Conservation (phyloP, 2,329 filamentous ascomycete genomes). For the Exophiala lecanii-corni region DNA sequence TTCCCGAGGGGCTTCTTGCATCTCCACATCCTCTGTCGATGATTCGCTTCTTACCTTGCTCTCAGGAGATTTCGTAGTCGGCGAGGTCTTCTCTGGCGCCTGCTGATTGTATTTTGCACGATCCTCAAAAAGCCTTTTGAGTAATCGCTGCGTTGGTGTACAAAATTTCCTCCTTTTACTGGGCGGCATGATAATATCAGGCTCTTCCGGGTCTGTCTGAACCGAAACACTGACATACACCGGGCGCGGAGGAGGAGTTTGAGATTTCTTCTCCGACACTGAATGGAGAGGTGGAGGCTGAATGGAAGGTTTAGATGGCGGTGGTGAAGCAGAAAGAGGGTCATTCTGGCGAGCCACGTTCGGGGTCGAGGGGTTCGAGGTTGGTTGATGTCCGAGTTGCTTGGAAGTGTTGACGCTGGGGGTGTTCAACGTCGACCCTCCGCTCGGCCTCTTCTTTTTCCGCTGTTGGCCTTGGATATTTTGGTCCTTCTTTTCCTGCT, state of each 20-base stretch:
- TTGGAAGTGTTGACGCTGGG: slow-evolving; percentile 37
- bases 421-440: slow-evolving; percentile 50
- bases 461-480: slow-evolving; percentile 40
- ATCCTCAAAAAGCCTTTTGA: slow-evolving; percentile 40
- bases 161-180: slow-evolving; percentile 32
- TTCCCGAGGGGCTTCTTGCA: slow-evolving; percentile 39
- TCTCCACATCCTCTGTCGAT: slow-evolving; percentile 39
- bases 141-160: slow-evolving; percentile 39
- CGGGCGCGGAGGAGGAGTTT: slow-evolving; percentile 24
- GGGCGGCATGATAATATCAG: slow-evolving; percentile 29
- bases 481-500: slow-evolving; percentile 50
- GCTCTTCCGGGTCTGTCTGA: slow-evolving; percentile 42
- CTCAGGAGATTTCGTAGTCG: slow-evolving; percentile 2
- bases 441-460: slow-evolving; percentile 55
- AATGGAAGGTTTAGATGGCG: slow-evolving; percentile 25
- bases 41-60: slow-evolving; percentile 19
- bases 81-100: slow-evolving; percentile 17
- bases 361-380: slow-evolving; percentile 18
- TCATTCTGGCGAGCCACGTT: slow-evolving; percentile 10
- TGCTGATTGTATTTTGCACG: slow-evolving; percentile 34
- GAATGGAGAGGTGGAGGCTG: slow-evolving; percentile 30
- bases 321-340: slow-evolving; percentile 33
- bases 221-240: slow-evolving; percentile 39
- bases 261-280: slow-evolving; percentile 30
- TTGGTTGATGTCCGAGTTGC: slow-evolving; percentile 14